Evolutionary conservation across 164 flowering plant species (phyloP), one percentile per base, ranked within the genome.

Genomic region (Annona squamosa): DNA sequence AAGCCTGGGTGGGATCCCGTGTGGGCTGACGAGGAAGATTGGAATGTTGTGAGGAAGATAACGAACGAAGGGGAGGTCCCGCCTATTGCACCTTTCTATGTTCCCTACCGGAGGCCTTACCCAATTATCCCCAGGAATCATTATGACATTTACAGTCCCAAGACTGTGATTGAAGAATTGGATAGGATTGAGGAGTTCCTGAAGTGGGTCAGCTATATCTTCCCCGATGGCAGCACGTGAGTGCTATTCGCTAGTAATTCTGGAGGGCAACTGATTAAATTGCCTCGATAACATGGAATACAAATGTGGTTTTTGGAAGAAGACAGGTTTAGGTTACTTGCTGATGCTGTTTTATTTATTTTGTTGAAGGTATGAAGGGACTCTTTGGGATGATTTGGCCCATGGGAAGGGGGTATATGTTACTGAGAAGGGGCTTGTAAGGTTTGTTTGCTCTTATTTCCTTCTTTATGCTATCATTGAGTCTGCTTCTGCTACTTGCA

Each of bases 321-420:
- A 10, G 18, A 45, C 41, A 37, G 52, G 45, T 18, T 57, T 18
- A 4, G 9, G 72, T 70, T 70, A 63, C 63, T 52, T 26, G 26
- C 56, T 45, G 13, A 10, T 52, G 10, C 16, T n/a, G 9, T 48
- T 9, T 72, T 10, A 46, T 67, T 10, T 0, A 37, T 9, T 63
- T 68, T 75, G 45, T 65, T 75, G 4, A 73, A 94, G 99, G 84
- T 94, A 91, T 80, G 99, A 94, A 86, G 99, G 98, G 64, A 92
- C 99, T 45, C 91, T 92, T 57, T 94, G 97, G 97, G 97, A 94
- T 84, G 99, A 94, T 79, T 73, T 87, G 85, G 98, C 99, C 57
- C 97, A 92, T 79, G 98, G 99, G 4, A 92, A 87, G 82, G 99
- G 98, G 70, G 99, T 94, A 63, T 90, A 82, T 75, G 87, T 87